A percentile compares a stretch with the other conserved stretches of the same genome.
Evolutionary conservation across 75 land plant species (phyloP).

Genomic region (Cunninghamia lanceolata): DNA sequence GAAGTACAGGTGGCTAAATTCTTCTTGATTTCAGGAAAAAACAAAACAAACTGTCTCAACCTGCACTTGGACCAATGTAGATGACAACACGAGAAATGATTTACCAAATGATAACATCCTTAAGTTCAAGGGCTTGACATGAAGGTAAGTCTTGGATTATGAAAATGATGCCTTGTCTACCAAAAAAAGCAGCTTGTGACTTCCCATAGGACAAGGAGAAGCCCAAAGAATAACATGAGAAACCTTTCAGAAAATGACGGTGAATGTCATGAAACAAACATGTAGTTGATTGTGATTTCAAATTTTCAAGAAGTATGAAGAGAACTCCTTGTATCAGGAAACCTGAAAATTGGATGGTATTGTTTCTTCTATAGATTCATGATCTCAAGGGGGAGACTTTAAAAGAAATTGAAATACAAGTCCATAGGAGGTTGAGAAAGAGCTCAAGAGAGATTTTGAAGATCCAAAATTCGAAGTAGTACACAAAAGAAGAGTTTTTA

Average conservation of each 20-base stretch:
- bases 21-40: background rate
- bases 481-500: background rate
- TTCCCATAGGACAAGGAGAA: background rate
- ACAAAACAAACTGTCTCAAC: background rate
- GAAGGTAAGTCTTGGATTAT: background rate
- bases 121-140: background rate
- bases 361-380: background rate
- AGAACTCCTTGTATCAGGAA: background rate
- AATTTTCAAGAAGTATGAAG: no score
- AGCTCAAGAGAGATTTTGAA: background rate
- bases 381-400: background rate
- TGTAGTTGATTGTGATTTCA: background rate
- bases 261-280: background rate
- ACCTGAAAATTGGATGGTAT: background rate
- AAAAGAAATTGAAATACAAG: background rate
- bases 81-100: no score
- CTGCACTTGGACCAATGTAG: background rate
- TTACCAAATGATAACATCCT: background rate
- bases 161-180: background rate
- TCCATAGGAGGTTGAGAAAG: background rate
- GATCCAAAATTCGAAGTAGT: background rate
- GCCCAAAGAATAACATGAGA: background rate
- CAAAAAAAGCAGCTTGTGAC: background rate
- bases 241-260: background rate
- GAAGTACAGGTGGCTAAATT: background rate